Base-by-base conservation (phyloP, 352 stramenopile species). In the Stramenopiles sp. region DNA sequence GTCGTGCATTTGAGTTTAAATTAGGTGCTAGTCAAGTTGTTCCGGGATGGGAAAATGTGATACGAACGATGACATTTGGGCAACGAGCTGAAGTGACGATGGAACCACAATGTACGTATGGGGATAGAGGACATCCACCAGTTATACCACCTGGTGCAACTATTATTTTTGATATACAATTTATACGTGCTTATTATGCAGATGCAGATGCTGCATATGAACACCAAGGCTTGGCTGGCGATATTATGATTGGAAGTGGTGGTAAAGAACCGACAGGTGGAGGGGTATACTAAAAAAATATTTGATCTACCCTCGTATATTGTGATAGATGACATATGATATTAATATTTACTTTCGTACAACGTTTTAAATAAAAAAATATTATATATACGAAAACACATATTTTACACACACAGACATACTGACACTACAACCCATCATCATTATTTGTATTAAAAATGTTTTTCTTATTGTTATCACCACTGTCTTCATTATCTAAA, bases 21-120 rank as follows among this genome's bases (percentile, higher is more conserved):
- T 73, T 83, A 0, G 80, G 80, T 7, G 80, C 79, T n/a, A 78
- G 80, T 0, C 80, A 83, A 31, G 80, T 83, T 6, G 79, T 83
- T 43, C 79, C 79, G 1, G 80, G 80, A n/a, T 81, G 78, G 33
- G 80, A 83, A 32, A 81, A 81, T 13, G 80, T 79, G 1, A 30
- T 83, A 0, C 32, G 73, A 6, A 33, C 63, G 7, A 74, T 83
- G 30, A 78, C 69, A 23, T 80, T 79, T 43, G 80, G 80, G 7
- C 38, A 82, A 53, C 80, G 80, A 30, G 73, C 80, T 27, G 32
- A 29, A 1, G n/a, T 81, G 13, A 73, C 6, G 1, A 80, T 83
- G 30, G 23, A 82, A 43, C 79, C 80, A 7, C n/a, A 43, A 23
- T 30, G 79, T 31, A 80, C 80, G 29, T 83, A 83, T 32, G 80